Base-by-base conservation (phyloP, 129 eudicot genomes). In the Scalesia atractyloides region DNA sequence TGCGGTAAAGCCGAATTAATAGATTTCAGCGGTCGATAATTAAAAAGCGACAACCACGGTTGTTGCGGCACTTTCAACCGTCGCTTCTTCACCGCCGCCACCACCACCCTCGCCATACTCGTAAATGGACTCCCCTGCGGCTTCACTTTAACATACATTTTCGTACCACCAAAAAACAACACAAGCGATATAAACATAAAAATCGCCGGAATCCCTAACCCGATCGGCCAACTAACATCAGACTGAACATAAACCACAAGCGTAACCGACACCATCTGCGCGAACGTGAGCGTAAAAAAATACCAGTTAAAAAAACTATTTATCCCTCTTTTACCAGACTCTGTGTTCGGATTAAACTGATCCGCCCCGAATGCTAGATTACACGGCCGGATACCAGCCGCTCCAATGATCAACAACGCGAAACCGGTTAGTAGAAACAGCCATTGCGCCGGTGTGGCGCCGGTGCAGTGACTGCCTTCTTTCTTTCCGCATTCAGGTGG, bases 91-190 rank as follows among this genome's bases (percentile, higher is more conserved):
- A 66, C 71, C 14, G 97, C 89, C 2, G 71, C 97, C 70, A 47
- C 86, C 30, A 80, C 12, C 8, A 91, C 95, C 37, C 82, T 86
- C 13, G 37, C 80, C 63, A 86, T 58, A 75, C 86, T 75, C 6
- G 86, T 84, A 69, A 91, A 57, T 10, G 95, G 92, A 56, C 95
- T 91, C 18, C 97, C 97, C 76, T 88, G 86, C 49, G 97, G 95
- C 79, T 80, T 84, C 70, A 91, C 95, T 5, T 36, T 86, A 48
- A 88, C 95, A 46, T 91, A 91, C 7, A 91, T 88, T 39, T 76
- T 86, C 2, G 89, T 79, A 48, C 95, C 97, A 16, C 68, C 60
- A 30, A 84, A 91, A 77, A 84, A 91, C 30, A 91, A 18, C n/a
- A 86, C 5, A 70, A 87, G 70, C 16, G 95, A 84, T 0, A 88